Percentiles rank a stretch among this genome's conserved stretches.
Evolutionary conservation across 2,329 filamentous ascomycete genomes (phyloP).

Genomic region (Colletotrichum sp.): DNA sequence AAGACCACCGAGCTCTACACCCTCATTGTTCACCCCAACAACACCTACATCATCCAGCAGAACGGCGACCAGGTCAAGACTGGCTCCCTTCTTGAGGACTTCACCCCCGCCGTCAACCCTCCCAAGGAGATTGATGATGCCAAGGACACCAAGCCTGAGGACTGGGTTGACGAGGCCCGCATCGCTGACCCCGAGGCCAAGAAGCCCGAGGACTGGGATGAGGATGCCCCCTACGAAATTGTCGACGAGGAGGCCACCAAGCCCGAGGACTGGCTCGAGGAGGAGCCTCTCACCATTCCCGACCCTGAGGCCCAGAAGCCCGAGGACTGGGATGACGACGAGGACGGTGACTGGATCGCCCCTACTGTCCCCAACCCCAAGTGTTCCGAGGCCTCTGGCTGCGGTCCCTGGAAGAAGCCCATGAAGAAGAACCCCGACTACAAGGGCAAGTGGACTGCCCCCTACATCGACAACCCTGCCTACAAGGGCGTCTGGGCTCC

Average conservation of each 20-base stretch:
- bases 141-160: slow-evolving; percentile 90
- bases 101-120: slow-evolving; percentile 92
- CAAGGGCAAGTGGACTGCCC: slow-evolving; percentile 98
- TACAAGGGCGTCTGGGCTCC: slow-evolving; percentile 98
- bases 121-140: slow-evolving; percentile 92
- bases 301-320: slow-evolving; percentile 98
- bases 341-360: slow-evolving; percentile 96
- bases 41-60: slow-evolving; percentile 91
- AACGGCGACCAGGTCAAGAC: slow-evolving; percentile 89
- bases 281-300: slow-evolving; percentile 80
- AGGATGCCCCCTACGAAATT: slow-evolving; percentile 96
- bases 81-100: slow-evolving; percentile 92
- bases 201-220: slow-evolving; percentile 99
- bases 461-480: slow-evolving; percentile 92
- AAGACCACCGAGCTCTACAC: slow-evolving; percentile 97
- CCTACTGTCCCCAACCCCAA: slow-evolving; percentile 95
- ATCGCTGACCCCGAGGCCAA: slow-evolving; percentile 91
- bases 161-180: slow-evolving; percentile 93
- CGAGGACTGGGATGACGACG: slow-evolving; percentile 99
- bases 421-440: slow-evolving; percentile 94
- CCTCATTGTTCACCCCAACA: slow-evolving; percentile 93
- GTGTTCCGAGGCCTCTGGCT: slow-evolving; percentile 91
- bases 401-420: slow-evolving; percentile 90
- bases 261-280: slow-evolving; percentile 95
- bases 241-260: slow-evolving; percentile 89